These are phyloP conservation scores for Phytopythium litorale DNA, from an alignment of 352 stramenopile genomes.

Conservation along the genomic window DNA sequence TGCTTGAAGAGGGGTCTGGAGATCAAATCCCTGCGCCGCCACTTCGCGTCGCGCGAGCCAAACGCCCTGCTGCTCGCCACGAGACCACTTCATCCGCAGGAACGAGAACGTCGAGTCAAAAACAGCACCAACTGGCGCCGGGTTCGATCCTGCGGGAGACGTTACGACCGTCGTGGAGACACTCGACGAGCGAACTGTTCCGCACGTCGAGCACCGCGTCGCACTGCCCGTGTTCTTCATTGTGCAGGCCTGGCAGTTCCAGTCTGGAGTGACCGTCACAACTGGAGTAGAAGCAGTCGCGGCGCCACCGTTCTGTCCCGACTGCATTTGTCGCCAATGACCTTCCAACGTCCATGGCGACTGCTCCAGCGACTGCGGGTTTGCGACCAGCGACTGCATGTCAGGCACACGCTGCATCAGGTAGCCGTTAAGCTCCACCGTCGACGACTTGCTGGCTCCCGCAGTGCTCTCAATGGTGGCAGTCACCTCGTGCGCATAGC, in stretches of 20 bases:
- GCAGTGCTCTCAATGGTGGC: slow-evolving; percentile 45
- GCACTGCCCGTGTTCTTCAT: slow-evolving; percentile 65
- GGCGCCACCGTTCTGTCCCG: slow-evolving; percentile 9
- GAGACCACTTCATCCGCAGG: slow-evolving; percentile 78
- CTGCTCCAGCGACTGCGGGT: slow-evolving; percentile 18
- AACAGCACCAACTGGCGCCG: slow-evolving; percentile 61
- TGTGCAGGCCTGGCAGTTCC: slow-evolving; percentile 72
- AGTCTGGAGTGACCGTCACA: slow-evolving; percentile 28
- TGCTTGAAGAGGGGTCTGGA: slow-evolving; percentile 27
- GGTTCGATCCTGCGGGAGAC: slow-evolving; percentile 49
- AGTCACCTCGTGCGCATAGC: slow-evolving; percentile 56
- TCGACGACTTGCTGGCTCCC: slow-evolving; percentile 29
- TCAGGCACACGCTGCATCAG: slow-evolving; percentile 50
- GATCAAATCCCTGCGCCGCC: slow-evolving; percentile 29
- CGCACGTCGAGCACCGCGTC: slow-evolving; percentile 70
- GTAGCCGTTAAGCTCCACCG: slow-evolving; percentile 56
- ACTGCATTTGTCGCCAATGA: slow-evolving; percentile 68
- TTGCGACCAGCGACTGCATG: slow-evolving; percentile 41
- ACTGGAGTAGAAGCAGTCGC: slow-evolving; percentile 13
- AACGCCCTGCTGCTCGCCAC: slow-evolving; percentile 75
- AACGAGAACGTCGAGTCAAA: slow-evolving; percentile 61
- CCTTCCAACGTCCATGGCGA: slow-evolving; percentile 60
- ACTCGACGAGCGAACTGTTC: slow-evolving; percentile 44
- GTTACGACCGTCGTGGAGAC: slow-evolving; percentile 24
- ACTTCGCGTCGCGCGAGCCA: slow-evolving; percentile 62